Evolutionary conservation across 371 early-diverging fungal species (phyloP), one percentile per base, ranked within the genome.

Genomic region (Phascolomyces articulosus): DNA sequence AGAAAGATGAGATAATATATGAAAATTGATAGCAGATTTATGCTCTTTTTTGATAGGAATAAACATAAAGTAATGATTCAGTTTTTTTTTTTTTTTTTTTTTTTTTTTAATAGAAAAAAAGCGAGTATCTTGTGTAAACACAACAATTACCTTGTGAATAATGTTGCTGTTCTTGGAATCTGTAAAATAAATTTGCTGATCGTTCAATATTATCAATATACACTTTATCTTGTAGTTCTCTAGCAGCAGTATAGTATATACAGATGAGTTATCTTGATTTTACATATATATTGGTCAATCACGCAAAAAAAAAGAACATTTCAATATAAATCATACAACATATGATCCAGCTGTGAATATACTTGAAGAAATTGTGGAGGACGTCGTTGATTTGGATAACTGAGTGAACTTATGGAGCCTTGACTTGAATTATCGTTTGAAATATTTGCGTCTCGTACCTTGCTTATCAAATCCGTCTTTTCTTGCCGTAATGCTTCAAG

Each of bases 171-270:
- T 69, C 64, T 10, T 62, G 41, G 44, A 61, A 70, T n/a, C 67
- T 62, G 23, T 55, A 63, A 56, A 81, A 74, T 18, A 81, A 41
- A 3, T 62, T 31, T 3, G 77, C 74, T n/a, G 81, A 78, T 31
- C 73, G 65, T 24, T 71, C 62, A 26, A 81, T 76, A 53, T 80
- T 78, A 20, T 80, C 69, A 6, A 68, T 67, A 34, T 78, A 78
- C 38, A 74, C 68, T 44, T 64, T 67, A 28, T 81, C 78, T 27
- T 74, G 63, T 4, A 62, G 57, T 53, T 71, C 72, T 41, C 70
- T 75, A 27, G 56, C 28, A 63, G 15, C 47, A 15, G 44, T 44
- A 6, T 0, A 8, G 27, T 44, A 13, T 4, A 23, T 23, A 51
- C 15, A 3, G 6, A 16, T 20, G n/a, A 13, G 47, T 20, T 2